Evolutionary conservation across 73 alveolate genomes (phyloP), one percentile per base, ranked within the genome.

Genomic region (Paramecium primaurelia): DNA sequence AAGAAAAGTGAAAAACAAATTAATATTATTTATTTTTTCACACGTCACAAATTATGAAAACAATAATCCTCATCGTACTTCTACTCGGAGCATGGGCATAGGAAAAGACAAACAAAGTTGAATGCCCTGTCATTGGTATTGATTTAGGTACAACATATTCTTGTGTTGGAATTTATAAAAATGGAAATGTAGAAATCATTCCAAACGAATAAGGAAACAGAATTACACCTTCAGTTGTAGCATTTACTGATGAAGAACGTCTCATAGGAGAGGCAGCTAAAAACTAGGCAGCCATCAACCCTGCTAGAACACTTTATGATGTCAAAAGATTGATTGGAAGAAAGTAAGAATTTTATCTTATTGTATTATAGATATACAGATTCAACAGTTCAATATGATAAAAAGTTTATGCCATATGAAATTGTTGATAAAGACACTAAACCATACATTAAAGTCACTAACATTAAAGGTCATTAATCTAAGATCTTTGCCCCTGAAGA

Each of bases 121-220:
- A 97, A 86, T 98, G 99, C 75, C 99, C 99, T 45, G 98, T 96
- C 42, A 93, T 98, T 71, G 99, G 99, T 87, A 97, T 97, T 51
- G 99, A 97, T 95, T 86, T 97, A 51, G 99, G 99, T 12, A 97
- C 99, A 25, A 97, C 99, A 85, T 97, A 94, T 95, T 97, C 99
- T 18, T 97, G 99, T 89, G 99, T 97, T 26, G 99, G 99, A 22
- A 91, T 97, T 89, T 97, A 89, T 86, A 93, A 94, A 93, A 96
- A 97, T 93, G 97, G 98, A 58, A 60, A 96, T 75, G 99, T 97
- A 32, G 99, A 97, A 92, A 97, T 97, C 77, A 97, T 97, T 71
- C 98, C 99, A 20, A 97, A 96, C 95, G 99, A 97, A 94, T 86
- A 71, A 88, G 97, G 96, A 47, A 80, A 80, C 95, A 77, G 99